phyloP scores from a whole-genome alignment of 805 yeast species.

The Starmerella ratchasimensis region DNA sequence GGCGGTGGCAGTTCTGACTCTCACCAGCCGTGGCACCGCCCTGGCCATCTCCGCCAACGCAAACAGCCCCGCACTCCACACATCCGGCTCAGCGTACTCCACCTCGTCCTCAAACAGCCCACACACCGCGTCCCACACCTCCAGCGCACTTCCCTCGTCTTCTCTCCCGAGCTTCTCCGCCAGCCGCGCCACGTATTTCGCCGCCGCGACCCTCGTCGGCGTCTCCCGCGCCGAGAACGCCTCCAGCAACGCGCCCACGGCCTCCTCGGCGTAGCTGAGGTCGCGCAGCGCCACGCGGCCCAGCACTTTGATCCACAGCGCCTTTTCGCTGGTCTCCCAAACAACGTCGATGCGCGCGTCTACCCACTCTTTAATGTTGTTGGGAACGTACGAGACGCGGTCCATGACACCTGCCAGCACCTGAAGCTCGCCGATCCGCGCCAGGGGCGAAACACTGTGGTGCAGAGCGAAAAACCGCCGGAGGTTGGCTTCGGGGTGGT shows the following conservation, averaged over 20 bases:
- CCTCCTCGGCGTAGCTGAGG: conserved; percentile 27
- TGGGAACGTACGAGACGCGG: conserved; percentile 3
- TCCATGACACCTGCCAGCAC: conserved; percentile 9
- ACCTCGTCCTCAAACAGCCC: conserved; percentile 20
- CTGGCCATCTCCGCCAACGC: conserved; percentile 39
- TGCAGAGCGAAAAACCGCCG: not conserved
- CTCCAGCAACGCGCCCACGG: conserved; percentile 38
- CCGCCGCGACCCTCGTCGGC: conserved; percentile 45
- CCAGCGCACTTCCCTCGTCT: not conserved
- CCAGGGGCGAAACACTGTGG: too few relatives aligned
- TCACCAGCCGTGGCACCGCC: too few relatives aligned
- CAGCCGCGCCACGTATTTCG: conserved; percentile 51
- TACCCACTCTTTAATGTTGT: not conserved
- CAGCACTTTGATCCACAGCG: conserved; percentile 24
- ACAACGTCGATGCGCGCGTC: not conserved
- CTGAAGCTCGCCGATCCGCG: conserved; percentile 4
- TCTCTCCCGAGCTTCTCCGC: conserved; percentile 21
- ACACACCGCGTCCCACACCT: conserved; percentile 20
- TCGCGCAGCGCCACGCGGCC: conserved; percentile 30
- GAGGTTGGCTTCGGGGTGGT: conserved; percentile 7
- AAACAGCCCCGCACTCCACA: conserved; percentile 47
- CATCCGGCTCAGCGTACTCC: conserved; percentile 6
- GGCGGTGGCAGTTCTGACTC: too few relatives aligned
- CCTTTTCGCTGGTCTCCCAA: not conserved
- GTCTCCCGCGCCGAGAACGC: conserved; percentile 39